Evolutionary conservation across 1,284 basidiomycete species (phyloP).

Genomic region (Apiotrichum gamsii): DNA sequence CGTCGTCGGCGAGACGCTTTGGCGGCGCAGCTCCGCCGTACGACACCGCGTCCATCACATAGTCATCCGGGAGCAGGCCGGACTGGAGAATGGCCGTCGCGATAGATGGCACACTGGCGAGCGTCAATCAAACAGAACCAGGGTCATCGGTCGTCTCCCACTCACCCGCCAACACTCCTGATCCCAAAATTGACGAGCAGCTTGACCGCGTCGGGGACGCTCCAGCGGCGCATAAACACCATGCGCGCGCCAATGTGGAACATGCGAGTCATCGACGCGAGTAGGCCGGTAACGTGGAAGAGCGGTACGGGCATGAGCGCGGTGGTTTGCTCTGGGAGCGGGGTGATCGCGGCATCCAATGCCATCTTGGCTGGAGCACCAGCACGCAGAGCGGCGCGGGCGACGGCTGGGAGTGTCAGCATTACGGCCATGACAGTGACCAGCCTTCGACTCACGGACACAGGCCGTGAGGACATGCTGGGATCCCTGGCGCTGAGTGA

Average conservation of each 20-base stretch:
- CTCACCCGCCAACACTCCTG: slow-evolving; percentile 36
- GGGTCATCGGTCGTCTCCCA: not conserved
- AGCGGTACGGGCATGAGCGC: slow-evolving; percentile 36
- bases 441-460: not conserved
- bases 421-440: no score
- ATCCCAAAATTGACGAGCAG: slow-evolving; percentile 28
- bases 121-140: not conserved
- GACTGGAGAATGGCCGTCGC: slow-evolving; percentile 32
- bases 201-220: slow-evolving; percentile 26
- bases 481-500: slow-evolving; percentile 11
- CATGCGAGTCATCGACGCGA: slow-evolving; percentile 35
- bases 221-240: slow-evolving; percentile 37
- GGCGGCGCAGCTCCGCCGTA: slow-evolving; percentile 42
- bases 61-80: slow-evolving; percentile 17
- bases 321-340: not conserved
- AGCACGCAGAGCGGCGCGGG: slow-evolving; percentile 32
- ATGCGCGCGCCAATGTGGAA: slow-evolving; percentile 35
- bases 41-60: slow-evolving; percentile 31
- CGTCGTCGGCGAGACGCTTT: slow-evolving; percentile 30
- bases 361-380: slow-evolving; percentile 16
- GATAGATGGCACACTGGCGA: slow-evolving; percentile 37
- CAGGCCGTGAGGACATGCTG: slow-evolving; percentile 9
- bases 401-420: not conserved
- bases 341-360: slow-evolving; percentile 15
- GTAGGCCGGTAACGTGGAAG: slow-evolving; percentile 43